phyloP scores from a whole-genome alignment of 2,329 filamentous ascomycete genomes.

The Curvularia spicifera region DNA sequence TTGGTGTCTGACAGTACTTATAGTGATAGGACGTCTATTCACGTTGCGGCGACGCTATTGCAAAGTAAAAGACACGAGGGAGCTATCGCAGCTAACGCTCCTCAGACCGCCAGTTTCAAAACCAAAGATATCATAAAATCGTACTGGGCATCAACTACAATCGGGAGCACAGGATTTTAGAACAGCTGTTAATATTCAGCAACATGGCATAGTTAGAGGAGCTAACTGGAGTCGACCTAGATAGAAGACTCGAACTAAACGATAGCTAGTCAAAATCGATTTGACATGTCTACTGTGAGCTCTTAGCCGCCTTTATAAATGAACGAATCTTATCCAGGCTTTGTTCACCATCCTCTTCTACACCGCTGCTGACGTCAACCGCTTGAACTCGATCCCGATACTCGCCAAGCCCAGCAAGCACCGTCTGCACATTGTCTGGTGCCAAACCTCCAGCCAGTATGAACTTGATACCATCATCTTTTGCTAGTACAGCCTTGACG shows the following conservation, averaged over 20 bases:
- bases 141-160: neutral
- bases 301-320: constrained; percentile 76
- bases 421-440: constrained; percentile 75
- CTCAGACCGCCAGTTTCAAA: neutral
- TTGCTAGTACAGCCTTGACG: constrained; percentile 70
- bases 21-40: constrained; percentile 21
- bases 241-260: neutral
- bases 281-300: constrained; percentile 9
- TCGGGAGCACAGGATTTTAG: neutral
- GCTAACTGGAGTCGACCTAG: neutral
- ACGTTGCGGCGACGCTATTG: neutral
- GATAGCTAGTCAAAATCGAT: neutral
- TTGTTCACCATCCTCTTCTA: constrained; percentile 80
- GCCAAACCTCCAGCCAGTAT: constrained; percentile 86
- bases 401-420: constrained; percentile 68
- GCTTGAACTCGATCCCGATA: constrained; percentile 71
- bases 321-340: constrained; percentile 78
- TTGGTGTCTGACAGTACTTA: constrained; percentile 3
- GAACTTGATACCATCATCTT: constrained; percentile 73
- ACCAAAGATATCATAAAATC: neutral
- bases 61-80: constrained; percentile 21
- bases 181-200: neutral
- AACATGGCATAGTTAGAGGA: neutral
- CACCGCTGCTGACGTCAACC: constrained; percentile 93
- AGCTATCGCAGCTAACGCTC: neutral